phyloP scores from a whole-genome alignment of 2,329 filamentous ascomycete genomes.

The Diaporthe citrichinensis region DNA sequence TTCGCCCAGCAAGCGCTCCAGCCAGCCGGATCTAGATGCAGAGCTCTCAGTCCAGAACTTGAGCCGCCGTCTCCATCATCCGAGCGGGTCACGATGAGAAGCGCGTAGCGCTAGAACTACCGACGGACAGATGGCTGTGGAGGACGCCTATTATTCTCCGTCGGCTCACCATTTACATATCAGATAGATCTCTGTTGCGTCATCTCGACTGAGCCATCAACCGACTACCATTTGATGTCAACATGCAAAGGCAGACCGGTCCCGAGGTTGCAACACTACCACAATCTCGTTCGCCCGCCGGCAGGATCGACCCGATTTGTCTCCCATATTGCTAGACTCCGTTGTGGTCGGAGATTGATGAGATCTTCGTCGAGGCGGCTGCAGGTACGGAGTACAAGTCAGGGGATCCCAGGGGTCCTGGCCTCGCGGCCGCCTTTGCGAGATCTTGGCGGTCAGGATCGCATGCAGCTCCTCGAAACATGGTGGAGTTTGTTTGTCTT shows the following conservation, averaged over 20 bases:
- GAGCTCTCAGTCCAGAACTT: background rate
- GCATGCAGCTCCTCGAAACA: constrained; percentile 10
- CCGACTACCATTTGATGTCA: background rate
- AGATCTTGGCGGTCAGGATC: constrained; percentile 28
- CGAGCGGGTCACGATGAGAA: constrained; percentile 19
- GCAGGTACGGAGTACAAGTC: constrained; percentile 21
- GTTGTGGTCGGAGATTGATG: constrained; percentile 25
- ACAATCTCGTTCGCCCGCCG: background rate
- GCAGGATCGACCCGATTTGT: constrained; percentile 2
- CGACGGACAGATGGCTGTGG: constrained; percentile 20
- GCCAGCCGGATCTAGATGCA: background rate
- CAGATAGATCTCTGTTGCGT: constrained; percentile 21
- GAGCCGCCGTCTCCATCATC: background rate
- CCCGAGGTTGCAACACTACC: constrained; percentile 1
- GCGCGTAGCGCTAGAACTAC: constrained; percentile 21
- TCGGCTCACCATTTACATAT: background rate
- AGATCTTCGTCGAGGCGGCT: constrained; percentile 19
- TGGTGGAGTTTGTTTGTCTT: constrained; percentile 27
- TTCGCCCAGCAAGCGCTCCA: constrained; percentile 1
- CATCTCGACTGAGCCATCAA: background rate
- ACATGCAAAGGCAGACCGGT: background rate
- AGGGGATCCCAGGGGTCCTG: constrained; percentile 14
- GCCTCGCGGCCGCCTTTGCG: constrained; percentile 18
- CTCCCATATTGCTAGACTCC: constrained; percentile 2
- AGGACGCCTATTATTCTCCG: constrained; percentile 26